phyloP scores from a whole-genome alignment of 768 basidiomycete genomes.

The Suillus subaureus region DNA sequence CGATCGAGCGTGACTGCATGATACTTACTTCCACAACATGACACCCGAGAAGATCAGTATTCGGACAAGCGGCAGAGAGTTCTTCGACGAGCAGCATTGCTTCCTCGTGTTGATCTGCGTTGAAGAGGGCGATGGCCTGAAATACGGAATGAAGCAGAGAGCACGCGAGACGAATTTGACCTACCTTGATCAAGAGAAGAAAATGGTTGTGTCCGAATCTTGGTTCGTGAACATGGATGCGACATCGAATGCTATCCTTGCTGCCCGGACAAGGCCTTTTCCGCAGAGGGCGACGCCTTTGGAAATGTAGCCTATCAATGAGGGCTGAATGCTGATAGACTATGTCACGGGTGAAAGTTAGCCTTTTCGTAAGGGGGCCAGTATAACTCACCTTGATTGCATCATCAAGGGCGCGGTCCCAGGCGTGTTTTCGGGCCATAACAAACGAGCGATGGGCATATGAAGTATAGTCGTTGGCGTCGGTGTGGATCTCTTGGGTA shows the following conservation, averaged over 20 bases:
- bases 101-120: not conserved
- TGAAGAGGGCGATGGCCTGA: not conserved
- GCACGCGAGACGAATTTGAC: not conserved
- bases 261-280: not conserved
- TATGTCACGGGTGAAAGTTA: not conserved
- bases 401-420: not conserved
- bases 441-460: not conserved
- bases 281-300: not conserved
- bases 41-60: not conserved
- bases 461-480: not conserved
- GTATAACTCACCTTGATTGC: not conserved
- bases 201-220: not conserved
- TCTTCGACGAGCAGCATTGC: not conserved
- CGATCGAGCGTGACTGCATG: not conserved
- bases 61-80: not conserved
- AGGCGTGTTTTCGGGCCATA: not conserved
- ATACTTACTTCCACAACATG: not conserved
- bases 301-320: not conserved
- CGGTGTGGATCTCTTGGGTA: not conserved
- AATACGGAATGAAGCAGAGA: not conserved
- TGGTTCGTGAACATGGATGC: not conserved
- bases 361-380: not conserved
- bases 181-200: not conserved
- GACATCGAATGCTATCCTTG: not conserved
- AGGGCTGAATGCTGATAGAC: not conserved